phyloP scores from a whole-genome alignment of 345 rosid genomes.

The Eucalyptus regnans region DNA sequence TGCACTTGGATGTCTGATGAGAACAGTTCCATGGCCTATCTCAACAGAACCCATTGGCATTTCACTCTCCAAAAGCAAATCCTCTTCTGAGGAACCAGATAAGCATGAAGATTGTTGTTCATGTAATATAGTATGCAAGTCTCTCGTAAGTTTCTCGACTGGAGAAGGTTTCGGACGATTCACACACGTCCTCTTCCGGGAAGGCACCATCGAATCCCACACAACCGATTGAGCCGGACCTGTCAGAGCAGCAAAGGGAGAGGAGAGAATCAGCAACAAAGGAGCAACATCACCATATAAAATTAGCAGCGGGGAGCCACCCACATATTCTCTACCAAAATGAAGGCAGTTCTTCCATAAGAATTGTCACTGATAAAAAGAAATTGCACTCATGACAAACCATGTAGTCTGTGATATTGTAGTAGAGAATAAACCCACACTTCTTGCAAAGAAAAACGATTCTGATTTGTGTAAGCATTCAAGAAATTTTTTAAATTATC shows the following conservation, averaged over 20 bases:
- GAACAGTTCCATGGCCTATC: constrained; percentile 97
- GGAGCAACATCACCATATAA: background rate
- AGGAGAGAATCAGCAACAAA: background rate
- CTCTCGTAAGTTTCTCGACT: constrained; percentile 93
- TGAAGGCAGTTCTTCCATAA: background rate
- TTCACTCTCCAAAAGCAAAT: constrained; percentile 82
- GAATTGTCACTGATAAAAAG: background rate
- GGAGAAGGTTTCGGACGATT: constrained; percentile 76
- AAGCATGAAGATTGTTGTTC: constrained; percentile 91
- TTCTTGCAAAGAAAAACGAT: background rate
- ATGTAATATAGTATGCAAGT: constrained; percentile 74
- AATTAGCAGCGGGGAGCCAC: background rate
- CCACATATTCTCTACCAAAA: background rate
- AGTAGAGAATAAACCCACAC: background rate
- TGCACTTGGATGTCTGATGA: constrained; percentile 76
- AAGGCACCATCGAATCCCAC: constrained; percentile 91
- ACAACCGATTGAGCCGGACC: constrained; percentile 83
- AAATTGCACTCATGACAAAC: background rate
- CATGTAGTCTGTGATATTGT: background rate
- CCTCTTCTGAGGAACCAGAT: constrained; percentile 87
- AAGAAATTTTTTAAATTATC: background rate
- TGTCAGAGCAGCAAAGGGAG: constrained; percentile 2
- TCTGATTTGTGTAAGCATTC: background rate
- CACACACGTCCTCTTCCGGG: constrained; percentile 84
- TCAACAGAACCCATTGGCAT: constrained; percentile 96